A percentile compares a stretch with the other conserved stretches of the same genome.
phyloP scores from a whole-genome alignment of 163 green algal genomes.

The Trebouxia gelatinosa region DNA sequence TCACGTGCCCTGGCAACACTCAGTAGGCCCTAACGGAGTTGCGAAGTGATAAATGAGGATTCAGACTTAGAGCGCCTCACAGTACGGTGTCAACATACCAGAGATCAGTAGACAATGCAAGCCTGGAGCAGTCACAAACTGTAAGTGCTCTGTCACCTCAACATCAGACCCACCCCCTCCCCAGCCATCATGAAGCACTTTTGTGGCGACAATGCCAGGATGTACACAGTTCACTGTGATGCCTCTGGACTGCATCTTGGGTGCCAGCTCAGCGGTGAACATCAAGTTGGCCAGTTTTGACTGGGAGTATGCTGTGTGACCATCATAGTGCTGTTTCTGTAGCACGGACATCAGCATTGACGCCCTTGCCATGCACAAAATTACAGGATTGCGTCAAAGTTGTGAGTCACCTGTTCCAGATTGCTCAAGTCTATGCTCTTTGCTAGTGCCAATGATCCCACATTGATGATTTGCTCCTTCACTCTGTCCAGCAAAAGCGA shows the following conservation, averaged over 20 bases:
- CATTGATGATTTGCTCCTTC: conserved; percentile 56
- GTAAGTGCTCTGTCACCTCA: background rate
- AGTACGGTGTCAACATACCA: background rate
- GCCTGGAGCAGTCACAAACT: background rate
- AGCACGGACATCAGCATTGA: conserved; percentile 39
- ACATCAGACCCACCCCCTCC: conserved; percentile 19
- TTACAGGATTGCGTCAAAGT: background rate
- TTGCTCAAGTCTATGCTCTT: conserved; percentile 62
- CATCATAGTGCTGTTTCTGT: conserved; percentile 61
- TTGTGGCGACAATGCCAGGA: conserved; percentile 70
- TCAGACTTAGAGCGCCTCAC: background rate
- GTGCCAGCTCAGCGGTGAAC: conserved; percentile 53
- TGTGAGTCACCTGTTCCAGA: conserved; percentile 47
- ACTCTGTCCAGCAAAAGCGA: conserved; percentile 48
- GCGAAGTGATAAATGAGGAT: background rate
- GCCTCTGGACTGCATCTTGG: conserved; percentile 3
- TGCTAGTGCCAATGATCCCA: conserved; percentile 53
- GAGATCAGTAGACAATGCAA: background rate
- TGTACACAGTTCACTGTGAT: conserved; percentile 60
- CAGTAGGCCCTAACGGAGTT: background rate
- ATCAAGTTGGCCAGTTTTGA: conserved; percentile 63
- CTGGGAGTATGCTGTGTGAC: conserved; percentile 52
- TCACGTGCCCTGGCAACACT: background rate
- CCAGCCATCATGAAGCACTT: conserved; percentile 66
- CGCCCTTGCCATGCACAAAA: conserved; percentile 57